phyloP scores from a whole-genome alignment of 2,329 filamentous ascomycete species.

The Diaporthe caulivora region DNA sequence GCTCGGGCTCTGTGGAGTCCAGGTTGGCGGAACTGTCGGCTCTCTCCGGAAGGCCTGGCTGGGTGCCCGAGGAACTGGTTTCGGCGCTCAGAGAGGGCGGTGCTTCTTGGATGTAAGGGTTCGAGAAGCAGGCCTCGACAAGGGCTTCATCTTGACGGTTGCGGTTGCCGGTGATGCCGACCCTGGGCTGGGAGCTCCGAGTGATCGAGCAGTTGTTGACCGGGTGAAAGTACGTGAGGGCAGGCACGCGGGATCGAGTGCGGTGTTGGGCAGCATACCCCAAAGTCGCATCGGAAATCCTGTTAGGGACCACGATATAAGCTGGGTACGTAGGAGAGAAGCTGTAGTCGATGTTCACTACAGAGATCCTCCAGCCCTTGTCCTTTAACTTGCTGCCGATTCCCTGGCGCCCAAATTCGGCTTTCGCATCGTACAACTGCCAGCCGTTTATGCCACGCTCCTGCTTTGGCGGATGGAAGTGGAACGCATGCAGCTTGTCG shows the following conservation, averaged over 20 bases:
- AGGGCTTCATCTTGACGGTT: slow-evolving; percentile 97
- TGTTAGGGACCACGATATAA: slow-evolving; percentile 84
- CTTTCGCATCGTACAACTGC: slow-evolving; percentile 85
- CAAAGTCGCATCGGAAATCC: slow-evolving; percentile 95
- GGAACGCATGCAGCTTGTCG: slow-evolving; percentile 92
- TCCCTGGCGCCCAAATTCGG: slow-evolving; percentile 89
- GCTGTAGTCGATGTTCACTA: slow-evolving; percentile 88
- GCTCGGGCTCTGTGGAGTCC: slow-evolving; percentile 72
- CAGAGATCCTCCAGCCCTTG: slow-evolving; percentile 88
- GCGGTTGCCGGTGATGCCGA: slow-evolving; percentile 86
- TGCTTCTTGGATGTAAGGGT: slow-evolving; percentile 63
- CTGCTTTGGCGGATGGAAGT: slow-evolving; percentile 77
- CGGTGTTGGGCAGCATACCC: slow-evolving; percentile 94
- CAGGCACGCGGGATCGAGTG: slow-evolving; percentile 89
- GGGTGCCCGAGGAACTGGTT: slow-evolving; percentile 61
- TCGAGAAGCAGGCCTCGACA: slow-evolving; percentile 91
- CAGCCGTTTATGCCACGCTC: slow-evolving; percentile 85
- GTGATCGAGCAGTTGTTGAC: slow-evolving; percentile 98
- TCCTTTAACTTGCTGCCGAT: slow-evolving; percentile 84
- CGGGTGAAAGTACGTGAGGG: slow-evolving; percentile 93
- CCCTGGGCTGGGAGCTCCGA: slow-evolving; percentile 90
- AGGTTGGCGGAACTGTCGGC: slow-evolving; percentile 66
- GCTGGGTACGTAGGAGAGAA: slow-evolving; percentile 96
- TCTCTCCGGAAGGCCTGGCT: slow-evolving; percentile 65
- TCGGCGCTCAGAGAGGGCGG: slow-evolving; percentile 50